Conservation (phyloP, 345 rosid genomes). For the Brassica nigra region DNA sequence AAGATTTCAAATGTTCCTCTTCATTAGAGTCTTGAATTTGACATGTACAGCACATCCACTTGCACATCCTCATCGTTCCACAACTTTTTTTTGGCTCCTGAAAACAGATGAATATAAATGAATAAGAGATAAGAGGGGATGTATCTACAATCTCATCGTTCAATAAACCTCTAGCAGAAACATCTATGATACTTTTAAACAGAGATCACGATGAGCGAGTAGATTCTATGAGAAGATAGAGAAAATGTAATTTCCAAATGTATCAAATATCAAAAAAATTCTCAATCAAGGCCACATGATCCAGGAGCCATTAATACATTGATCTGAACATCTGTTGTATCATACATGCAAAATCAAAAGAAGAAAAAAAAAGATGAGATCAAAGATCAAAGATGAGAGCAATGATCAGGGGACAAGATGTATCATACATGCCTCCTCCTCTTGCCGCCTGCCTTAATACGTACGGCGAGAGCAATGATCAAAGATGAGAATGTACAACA, state of each 20-base stretch:
- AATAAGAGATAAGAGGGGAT: not conserved
- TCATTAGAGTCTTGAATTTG: slow-evolving; percentile 79
- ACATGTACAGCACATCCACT: slow-evolving; percentile 93
- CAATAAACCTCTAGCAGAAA: not conserved
- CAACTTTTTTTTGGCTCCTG: slow-evolving; percentile 24
- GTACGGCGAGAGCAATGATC: not conserved
- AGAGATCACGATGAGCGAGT: slow-evolving; percentile 3
- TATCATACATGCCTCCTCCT: not conserved
- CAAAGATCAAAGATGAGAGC: too few relatives aligned
- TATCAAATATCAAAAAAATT: not conserved
- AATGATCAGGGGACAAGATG: too few relatives aligned
- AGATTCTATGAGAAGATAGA: not conserved
- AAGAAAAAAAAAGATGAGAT: not conserved
- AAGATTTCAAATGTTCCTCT: slow-evolving; percentile 61
- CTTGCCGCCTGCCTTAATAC: not conserved
- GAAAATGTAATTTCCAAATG: not conserved
- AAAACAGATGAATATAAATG: not conserved
- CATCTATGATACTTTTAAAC: not conserved
- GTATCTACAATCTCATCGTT: not conserved
- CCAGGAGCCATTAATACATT: not conserved
- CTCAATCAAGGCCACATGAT: slow-evolving; percentile 12
- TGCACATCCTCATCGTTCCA: slow-evolving; percentile 70
- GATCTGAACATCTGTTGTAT: not conserved
- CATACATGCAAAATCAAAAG: slow-evolving; percentile 11
- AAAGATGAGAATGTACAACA: slow-evolving; percentile 2